These are phyloP conservation scores for Musa schizocarpa DNA, from an alignment of 176 grass and related monocot species.

Conservation along the genomic window DNA sequence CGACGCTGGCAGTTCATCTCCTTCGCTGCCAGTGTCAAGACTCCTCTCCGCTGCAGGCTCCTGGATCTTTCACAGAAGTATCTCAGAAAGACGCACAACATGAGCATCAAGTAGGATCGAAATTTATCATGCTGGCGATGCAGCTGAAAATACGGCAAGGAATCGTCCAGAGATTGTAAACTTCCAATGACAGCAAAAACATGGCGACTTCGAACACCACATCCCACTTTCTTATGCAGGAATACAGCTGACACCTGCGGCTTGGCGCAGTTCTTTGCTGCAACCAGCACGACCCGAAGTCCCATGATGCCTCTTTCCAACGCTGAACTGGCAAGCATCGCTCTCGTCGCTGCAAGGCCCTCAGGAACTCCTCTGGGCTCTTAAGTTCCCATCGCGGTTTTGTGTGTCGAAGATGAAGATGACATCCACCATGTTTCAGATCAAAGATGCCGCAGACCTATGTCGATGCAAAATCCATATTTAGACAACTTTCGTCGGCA, in stretches of 20 bases:
- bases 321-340: constrained; percentile 37
- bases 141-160: not conserved
- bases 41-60: too few relatives aligned
- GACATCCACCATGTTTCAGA: constrained; percentile 65
- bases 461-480: not conserved
- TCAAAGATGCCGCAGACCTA: constrained; percentile 68
- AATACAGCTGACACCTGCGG: not conserved
- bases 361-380: constrained; percentile 70
- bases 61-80: too few relatives aligned
- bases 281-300: constrained; percentile 50
- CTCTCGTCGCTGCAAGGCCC: constrained; percentile 63
- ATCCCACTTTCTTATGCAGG: not conserved
- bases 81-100: too few relatives aligned
- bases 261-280: constrained; percentile 30
- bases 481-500: too few relatives aligned
- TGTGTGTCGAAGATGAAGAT: constrained; percentile 77
- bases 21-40: too few relatives aligned
- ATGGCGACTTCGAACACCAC: not conserved
- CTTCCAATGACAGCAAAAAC: too few relatives aligned
- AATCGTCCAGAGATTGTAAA: too few relatives aligned
- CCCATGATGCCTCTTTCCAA: constrained; percentile 29
- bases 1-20: too few relatives aligned
- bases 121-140: not conserved
- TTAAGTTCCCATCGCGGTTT: constrained; percentile 59
- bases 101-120: too few relatives aligned